Evolutionary conservation across 495 filamentous ascomycete species (phyloP).

Genomic region (Cladorrhinum samala): DNA sequence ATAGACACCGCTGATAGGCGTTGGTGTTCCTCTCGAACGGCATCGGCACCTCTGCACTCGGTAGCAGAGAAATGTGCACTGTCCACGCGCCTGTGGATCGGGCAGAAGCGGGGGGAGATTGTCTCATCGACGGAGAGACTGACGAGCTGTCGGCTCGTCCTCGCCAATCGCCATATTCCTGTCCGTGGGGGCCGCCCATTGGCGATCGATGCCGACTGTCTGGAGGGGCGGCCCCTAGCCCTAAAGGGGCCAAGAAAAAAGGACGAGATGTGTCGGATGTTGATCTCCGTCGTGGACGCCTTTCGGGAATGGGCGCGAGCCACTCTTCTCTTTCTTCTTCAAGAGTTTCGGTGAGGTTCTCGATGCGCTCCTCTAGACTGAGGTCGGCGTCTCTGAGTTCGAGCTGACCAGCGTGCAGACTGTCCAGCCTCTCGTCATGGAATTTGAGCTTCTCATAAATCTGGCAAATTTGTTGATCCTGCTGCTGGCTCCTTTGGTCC

Average conservation of each 20-base stretch:
- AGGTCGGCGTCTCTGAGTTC: conserved; percentile 48
- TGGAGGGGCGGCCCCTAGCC: conserved; percentile 20
- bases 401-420: conserved; percentile 38
- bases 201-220: conserved; percentile 16
- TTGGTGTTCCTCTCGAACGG: conserved; percentile 55
- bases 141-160: conserved; percentile 14
- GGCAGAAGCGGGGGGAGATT: conserved; percentile 11
- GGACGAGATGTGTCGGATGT: conserved; percentile 29
- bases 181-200: conserved; percentile 13
- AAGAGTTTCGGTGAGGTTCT: conserved; percentile 38
- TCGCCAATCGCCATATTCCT: conserved; percentile 10
- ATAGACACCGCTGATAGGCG: conserved; percentile 52
- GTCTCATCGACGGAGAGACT: conserved; percentile 4
- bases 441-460: conserved; percentile 38
- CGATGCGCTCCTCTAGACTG: conserved; percentile 45
- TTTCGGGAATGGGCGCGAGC: conserved; percentile 3
- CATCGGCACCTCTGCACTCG: conserved; percentile 44
- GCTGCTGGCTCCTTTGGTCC: conserved; percentile 34
- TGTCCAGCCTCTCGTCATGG: conserved; percentile 36
- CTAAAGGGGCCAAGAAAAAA: conserved; percentile 28
- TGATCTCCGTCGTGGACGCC: conserved; percentile 25
- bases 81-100: conserved; percentile 41
- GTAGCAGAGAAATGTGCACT: conserved; percentile 50
- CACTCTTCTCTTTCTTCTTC: conserved; percentile 29
- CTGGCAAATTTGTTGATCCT: conserved; percentile 41